Percentiles rank a stretch among this genome's conserved stretches.
phyloP scores from a whole-genome alignment of 2,329 filamentous ascomycete species.

The Neonectria punicea region DNA sequence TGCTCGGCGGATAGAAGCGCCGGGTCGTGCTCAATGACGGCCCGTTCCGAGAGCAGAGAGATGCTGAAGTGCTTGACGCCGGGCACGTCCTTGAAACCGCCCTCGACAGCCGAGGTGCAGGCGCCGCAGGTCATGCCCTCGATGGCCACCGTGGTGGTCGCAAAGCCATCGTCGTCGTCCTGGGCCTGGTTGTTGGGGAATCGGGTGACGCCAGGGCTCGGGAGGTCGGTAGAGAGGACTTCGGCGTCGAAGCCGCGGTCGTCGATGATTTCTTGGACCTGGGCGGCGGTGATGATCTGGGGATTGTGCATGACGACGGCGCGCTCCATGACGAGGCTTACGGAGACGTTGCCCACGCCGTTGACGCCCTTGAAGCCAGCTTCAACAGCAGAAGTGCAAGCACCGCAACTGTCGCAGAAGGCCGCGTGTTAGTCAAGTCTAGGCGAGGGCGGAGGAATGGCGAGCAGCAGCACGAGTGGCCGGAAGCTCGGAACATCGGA shows the following conservation, averaged over 20 bases:
- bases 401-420: conserved; percentile 77
- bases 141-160: conserved; percentile 80
- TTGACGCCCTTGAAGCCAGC: conserved; percentile 84
- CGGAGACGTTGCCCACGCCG: conserved; percentile 86
- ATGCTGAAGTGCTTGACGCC: conserved; percentile 83
- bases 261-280: conserved; percentile 87
- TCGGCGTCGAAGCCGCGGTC: conserved; percentile 92
- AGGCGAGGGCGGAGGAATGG: conserved; percentile 6
- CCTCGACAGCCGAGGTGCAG: conserved; percentile 86
- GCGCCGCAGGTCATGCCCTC: conserved; percentile 93
- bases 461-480: conserved; percentile 6
- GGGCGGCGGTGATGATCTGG: conserved; percentile 75
- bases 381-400: conserved; percentile 96
- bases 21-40: conserved; percentile 84
- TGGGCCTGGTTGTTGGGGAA: conserved; percentile 49
- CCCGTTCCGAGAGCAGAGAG: conserved; percentile 84
- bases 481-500: conserved; percentile 34
- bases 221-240: conserved; percentile 83
- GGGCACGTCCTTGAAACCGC: conserved; percentile 78
- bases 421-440: conserved; percentile 44
- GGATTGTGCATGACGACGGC: conserved; percentile 95
- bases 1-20: conserved; percentile 60
- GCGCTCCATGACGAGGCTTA: conserved; percentile 94
- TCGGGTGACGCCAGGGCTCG: conserved; percentile 60
- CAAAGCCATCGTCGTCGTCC: conserved; percentile 55